Evolutionary conservation across 2,329 filamentous ascomycete species (phyloP).

Genomic region (Aspergillus floridensis): DNA sequence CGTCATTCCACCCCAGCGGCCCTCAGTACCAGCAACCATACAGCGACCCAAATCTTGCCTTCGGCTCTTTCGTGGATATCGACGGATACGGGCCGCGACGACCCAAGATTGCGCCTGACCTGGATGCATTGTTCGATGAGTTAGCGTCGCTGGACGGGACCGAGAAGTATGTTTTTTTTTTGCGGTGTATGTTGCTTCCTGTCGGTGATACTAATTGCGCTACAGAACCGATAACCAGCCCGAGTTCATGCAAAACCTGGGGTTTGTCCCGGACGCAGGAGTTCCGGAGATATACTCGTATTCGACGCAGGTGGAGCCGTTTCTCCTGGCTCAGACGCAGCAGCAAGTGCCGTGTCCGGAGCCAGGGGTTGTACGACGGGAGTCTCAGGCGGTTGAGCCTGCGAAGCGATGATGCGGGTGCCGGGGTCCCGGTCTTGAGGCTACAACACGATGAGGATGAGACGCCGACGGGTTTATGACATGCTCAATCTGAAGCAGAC

Average conservation of each 20-base stretch:
- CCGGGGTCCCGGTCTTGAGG: no score
- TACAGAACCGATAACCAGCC: conserved; percentile 34
- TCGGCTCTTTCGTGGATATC: conserved; percentile 30
- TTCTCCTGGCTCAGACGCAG: conserved; percentile 32
- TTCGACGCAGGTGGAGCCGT: conserved; percentile 34
- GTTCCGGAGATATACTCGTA: conserved; percentile 39
- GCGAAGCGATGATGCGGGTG: conserved; percentile 8
- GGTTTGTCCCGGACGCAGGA: conserved; percentile 36
- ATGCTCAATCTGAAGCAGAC: no score
- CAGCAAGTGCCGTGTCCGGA: conserved; percentile 22
- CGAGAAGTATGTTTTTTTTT: conserved; percentile 46
- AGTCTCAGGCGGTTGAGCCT: conserved; percentile 18
- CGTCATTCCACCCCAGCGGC: conserved; percentile 21
- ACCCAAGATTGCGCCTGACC: conserved; percentile 35
- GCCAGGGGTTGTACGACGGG: conserved; percentile 19
- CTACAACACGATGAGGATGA: no score
- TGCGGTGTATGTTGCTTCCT: not conserved
- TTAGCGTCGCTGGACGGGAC: conserved; percentile 56
- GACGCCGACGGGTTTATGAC: no score
- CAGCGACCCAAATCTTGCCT: conserved; percentile 27
- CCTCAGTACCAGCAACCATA: conserved; percentile 28
- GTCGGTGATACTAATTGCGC: not conserved
- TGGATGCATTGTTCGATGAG: conserved; percentile 57
- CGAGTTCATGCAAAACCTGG: conserved; percentile 41
- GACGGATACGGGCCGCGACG: conserved; percentile 29